These are phyloP conservation scores for Cercospora sp. DNA, from an alignment of 2,329 filamentous ascomycete species.

Conservation along the genomic window DNA sequence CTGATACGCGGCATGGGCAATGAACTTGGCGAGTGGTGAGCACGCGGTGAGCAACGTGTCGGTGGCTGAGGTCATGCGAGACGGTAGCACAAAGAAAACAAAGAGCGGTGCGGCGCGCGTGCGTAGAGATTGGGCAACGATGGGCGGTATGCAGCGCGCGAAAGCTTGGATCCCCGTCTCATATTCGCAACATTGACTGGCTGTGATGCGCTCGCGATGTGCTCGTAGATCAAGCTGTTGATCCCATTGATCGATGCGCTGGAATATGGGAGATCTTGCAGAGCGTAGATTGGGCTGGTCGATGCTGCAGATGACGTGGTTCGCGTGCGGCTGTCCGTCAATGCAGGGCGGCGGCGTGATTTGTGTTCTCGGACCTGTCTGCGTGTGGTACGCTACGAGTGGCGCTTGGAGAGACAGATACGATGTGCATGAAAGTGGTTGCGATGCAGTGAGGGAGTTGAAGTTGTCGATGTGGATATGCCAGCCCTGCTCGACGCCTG, in stretches of 20 bases:
- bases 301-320: neutral
- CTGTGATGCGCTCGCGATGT: no score
- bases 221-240: no score
- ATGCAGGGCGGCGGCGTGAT: neutral
- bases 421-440: neutral
- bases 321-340: neutral
- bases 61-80: conserved; percentile 18
- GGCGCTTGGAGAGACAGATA: neutral
- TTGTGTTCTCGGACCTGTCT: neutral
- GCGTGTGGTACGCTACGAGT: neutral
- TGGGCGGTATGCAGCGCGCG: no score
- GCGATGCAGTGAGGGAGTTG: neutral
- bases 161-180: no score
- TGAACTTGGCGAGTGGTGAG: conserved; percentile 5
- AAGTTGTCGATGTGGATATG: neutral
- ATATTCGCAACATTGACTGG: no score
- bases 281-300: neutral
- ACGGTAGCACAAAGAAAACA: neutral
- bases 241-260: neutral
- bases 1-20: neutral
- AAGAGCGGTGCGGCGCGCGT: neutral
- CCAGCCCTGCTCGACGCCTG: no score
- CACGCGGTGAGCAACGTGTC: conserved; percentile 14
- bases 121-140: no score
- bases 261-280: neutral